Percentiles rank a stretch among this genome's conserved stretches.
phyloP scores from a whole-genome alignment of 2,329 filamentous ascomycete genomes.

The Aspergillus uvarum region DNA sequence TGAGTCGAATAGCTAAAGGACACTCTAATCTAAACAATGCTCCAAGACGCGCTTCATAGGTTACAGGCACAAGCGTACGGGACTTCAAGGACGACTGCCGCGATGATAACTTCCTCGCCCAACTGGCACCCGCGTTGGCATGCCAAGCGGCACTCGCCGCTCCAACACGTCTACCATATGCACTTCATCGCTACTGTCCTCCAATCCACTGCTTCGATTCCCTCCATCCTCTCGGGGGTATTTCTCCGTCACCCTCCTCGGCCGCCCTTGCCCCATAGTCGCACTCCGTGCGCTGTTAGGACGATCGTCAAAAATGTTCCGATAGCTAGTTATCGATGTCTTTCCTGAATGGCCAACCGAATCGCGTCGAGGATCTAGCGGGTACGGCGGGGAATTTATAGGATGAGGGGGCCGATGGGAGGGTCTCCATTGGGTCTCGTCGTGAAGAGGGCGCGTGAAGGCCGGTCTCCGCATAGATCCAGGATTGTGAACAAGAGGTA shows the following conservation, averaged over 20 bases:
- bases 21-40: neutral
- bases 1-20: too few species aligned
- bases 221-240: slow-evolving; percentile 23
- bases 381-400: slow-evolving; percentile 32
- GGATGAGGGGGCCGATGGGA: slow-evolving; percentile 36
- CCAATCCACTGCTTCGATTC: slow-evolving; percentile 20
- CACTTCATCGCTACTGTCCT: slow-evolving; percentile 33
- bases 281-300: slow-evolving; percentile 14
- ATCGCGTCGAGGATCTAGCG: slow-evolving; percentile 33
- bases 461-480: slow-evolving; percentile 39
- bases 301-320: slow-evolving; percentile 21
- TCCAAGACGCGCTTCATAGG: slow-evolving; percentile 3
- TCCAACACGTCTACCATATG: slow-evolving; percentile 33
- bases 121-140: slow-evolving; percentile 21
- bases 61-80: slow-evolving; percentile 10
- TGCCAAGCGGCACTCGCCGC: slow-evolving; percentile 24
- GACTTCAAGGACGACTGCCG: slow-evolving; percentile 21
- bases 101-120: slow-evolving; percentile 26
- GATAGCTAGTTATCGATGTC: slow-evolving; percentile 26
- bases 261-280: slow-evolving; percentile 15
- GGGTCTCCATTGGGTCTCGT: slow-evolving; percentile 50
- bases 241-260: slow-evolving; percentile 19
- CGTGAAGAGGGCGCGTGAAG: slow-evolving; percentile 45
- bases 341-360: slow-evolving; percentile 22
- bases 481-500: slow-evolving; percentile 37